Conservation (phyloP, 176 grass and related monocot genomes). For the Aegilops sharonensis region DNA sequence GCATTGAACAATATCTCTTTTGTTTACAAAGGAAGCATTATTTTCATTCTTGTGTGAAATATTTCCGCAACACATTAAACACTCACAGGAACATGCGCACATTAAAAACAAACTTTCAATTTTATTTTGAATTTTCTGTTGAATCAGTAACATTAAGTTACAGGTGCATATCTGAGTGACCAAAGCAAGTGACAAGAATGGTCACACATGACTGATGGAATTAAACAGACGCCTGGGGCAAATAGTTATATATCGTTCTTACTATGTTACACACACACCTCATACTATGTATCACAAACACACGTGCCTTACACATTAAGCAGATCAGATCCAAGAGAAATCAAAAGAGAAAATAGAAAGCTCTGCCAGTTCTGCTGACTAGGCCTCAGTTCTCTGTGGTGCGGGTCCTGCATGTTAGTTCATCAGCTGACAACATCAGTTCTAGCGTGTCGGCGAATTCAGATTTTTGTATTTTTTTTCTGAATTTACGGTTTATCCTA, state of each 20-base stretch:
- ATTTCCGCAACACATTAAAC: too few species aligned
- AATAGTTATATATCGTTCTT: neutral
- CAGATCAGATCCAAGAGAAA: neutral
- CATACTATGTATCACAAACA: neutral
- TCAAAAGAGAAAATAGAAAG: neutral
- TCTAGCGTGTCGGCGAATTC: neutral
- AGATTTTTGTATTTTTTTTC: too few species aligned
- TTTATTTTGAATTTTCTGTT: neutral
- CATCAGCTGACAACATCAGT: neutral
- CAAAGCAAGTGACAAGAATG: neutral
- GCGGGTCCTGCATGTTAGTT: neutral
- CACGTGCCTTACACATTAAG: constrained; percentile 4
- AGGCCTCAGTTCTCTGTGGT: neutral
- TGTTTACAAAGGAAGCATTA: too few species aligned
- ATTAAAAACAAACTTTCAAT: too few species aligned
- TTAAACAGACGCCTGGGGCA: neutral
- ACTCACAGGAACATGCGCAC: too few species aligned
- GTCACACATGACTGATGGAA: neutral
- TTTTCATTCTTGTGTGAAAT: too few species aligned
- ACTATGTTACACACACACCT: neutral
- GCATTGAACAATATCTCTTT: too few species aligned
- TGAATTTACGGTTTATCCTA: too few species aligned
- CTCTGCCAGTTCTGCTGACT: neutral
- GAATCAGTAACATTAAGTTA: neutral
- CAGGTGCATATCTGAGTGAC: neutral